These are phyloP conservation scores for Russula virescens DNA, from an alignment of 768 basidiomycete genomes.

Conservation along the genomic window DNA sequence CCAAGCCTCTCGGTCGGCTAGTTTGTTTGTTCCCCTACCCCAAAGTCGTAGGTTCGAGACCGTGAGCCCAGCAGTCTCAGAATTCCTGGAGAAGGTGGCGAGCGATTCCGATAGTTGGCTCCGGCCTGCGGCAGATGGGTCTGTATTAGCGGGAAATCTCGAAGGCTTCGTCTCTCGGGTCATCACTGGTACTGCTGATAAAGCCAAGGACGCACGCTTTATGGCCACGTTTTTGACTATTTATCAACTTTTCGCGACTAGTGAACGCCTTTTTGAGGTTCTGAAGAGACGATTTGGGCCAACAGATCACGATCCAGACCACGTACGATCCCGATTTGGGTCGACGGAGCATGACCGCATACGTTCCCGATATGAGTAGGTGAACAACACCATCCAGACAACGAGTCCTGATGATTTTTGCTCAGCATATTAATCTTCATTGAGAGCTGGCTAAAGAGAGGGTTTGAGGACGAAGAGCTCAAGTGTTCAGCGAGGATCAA, in stretches of 20 bases:
- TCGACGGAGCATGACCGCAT: no score
- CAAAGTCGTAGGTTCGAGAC: not conserved
- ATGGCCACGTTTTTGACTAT: conserved; percentile 4
- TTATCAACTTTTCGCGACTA: conserved; percentile 13
- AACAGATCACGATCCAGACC: not conserved
- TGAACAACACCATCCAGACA: not conserved
- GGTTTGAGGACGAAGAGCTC: conserved; percentile 12
- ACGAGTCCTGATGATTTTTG: not conserved
- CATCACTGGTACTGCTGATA: not conserved
- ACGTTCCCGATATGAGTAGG: not conserved
- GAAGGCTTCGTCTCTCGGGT: conserved; percentile 12
- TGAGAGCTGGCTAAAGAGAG: conserved; percentile 17
- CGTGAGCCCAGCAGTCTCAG: not conserved
- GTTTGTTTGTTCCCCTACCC: not conserved
- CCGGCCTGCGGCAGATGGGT: conserved; percentile 1
- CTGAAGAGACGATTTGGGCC: conserved; percentile 12
- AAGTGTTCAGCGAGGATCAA: conserved; percentile 3
- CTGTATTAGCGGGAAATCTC: conserved; percentile 12
- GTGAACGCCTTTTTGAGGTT: conserved; percentile 6
- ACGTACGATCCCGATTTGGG: no score
- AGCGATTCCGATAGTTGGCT: conserved; percentile 7
- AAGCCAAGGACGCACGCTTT: not conserved
- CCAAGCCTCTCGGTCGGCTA: not conserved
- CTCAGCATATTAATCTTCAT: conserved; percentile 13
- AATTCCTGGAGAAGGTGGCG: not conserved